A percentile compares a stretch with the other conserved stretches of the same genome.
phyloP scores from a whole-genome alignment of 257 asterid species.

The Salvia miltiorrhiza region DNA sequence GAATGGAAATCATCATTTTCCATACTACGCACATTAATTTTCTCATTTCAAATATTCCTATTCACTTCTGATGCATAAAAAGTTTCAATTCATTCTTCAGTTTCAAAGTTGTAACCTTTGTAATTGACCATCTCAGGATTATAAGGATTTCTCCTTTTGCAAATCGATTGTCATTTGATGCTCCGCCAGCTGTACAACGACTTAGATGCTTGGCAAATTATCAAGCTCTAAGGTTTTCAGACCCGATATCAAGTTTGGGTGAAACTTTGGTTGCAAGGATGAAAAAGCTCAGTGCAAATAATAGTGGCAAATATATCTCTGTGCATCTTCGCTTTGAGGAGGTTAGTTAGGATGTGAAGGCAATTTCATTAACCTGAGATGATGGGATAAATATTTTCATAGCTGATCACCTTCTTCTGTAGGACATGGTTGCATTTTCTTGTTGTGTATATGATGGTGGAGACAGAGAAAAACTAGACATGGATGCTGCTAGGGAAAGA shows the following conservation, averaged over 20 bases:
- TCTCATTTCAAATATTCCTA: background rate
- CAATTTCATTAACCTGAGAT: conserved; percentile 13
- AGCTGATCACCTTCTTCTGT: conserved; percentile 29
- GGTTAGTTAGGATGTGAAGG: conserved; percentile 50
- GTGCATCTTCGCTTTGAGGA: conserved; percentile 99
- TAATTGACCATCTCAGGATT: conserved; percentile 47
- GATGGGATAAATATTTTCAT: background rate
- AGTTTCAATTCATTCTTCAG: conserved; percentile 4
- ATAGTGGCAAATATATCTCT: conserved; percentile 87
- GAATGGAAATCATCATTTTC: background rate
- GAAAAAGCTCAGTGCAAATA: conserved; percentile 77
- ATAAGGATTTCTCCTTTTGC: conserved; percentile 95
- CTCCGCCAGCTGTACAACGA: conserved; percentile 83
- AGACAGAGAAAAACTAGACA: conserved; percentile 67
- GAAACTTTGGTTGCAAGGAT: conserved; percentile 78
- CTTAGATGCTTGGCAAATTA: conserved; percentile 95
- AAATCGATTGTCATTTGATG: conserved; percentile 84
- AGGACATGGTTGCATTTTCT: conserved; percentile 99
- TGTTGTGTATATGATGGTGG: conserved; percentile 98
- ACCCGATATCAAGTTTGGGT: conserved; percentile 65
- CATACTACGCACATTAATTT: background rate
- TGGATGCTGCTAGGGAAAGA: conserved; percentile 99
- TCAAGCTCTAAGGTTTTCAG: conserved; percentile 81
- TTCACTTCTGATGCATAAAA: conserved; percentile 2
- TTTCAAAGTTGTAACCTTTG: conserved; percentile 17